Evolutionary conservation across 2,329 filamentous ascomycete species (phyloP), one percentile per base, ranked within the genome.

Genomic region (Lachnellula arida): DNA sequence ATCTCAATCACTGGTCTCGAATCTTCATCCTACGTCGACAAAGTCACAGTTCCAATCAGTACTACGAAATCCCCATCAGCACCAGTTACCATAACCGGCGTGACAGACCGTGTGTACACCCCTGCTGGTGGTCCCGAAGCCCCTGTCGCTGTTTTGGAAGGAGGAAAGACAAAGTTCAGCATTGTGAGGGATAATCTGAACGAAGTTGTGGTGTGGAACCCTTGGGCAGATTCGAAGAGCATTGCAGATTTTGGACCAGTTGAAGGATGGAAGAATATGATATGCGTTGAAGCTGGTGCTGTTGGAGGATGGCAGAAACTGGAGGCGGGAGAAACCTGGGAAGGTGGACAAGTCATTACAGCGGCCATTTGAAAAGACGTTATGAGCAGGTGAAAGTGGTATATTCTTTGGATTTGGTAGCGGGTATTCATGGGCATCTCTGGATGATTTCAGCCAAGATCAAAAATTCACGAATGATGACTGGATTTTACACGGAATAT

Each of bases 181-280:
- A 79, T 97, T 54, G 82, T 87, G 42, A 84, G 94, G 59, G 91
- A 97, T 73, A 92, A 91, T 63, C 80, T 99, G 63, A 81, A 82
- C 60, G 90, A 97, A 64, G 86, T 94, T 15, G 93, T 97, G 1
- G 88, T 97, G 32, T 99, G 94, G 94, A 99, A 99, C 74, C 94
- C 94, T 1, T 97, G 93, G 91, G 79, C 81, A 42, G 89, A 92
- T 77, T 85, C 89, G 1, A 82, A 85, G 65, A 80, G 80, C 5
- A 96, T 96, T 75, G 85, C 78, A 51, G 94, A 99, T 73, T 97
- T 97, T 71, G 82, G 81, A 56, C 94, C 94, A 49, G 88, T 95
- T 69, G 88, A 92, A 53, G 94, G 89, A 39, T 97, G 87, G 78
- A 90, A 90, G 78, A 84, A 91, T 57, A 97, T 97, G 90, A 77